Base-by-base conservation (phyloP, 1,284 basidiomycete species). In the Stereum hirsutum region DNA sequence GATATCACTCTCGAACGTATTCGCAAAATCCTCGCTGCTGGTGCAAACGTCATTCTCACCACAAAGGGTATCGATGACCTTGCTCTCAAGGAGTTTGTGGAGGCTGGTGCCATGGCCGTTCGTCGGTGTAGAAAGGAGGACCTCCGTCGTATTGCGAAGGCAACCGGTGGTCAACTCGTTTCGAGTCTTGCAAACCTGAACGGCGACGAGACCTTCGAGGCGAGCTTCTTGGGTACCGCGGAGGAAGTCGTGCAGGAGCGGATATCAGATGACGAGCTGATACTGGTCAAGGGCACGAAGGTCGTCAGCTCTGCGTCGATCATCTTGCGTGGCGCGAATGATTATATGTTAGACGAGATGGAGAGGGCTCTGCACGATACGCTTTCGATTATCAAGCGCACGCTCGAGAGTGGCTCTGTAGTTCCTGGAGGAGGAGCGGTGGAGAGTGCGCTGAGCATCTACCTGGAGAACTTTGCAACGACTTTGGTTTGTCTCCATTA, bases 291-390 rank as follows among this genome's bases (percentile, higher is more conserved):
- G 68, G 96, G 96, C 5, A 98, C 95, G 44, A 99, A 96, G 69
- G 85, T 93, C 27, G 94, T 98, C 60, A 94, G 70, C 68, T 94
- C 92, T 17, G 74, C 89, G 20, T 97, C 94, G 31, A 89, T 99
- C 58, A 81, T 99, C 47, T 70, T 99, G 49, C 81, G 96, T 46
- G 96, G 96, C 45, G 96, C 96, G 31, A 99, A 99, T 65, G 96
- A 99, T 66, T 99, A 97, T 64, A 91, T 99, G 86, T 70, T 99
- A 52, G 96, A 99, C 63, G 96, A 99, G 72, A 99, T 99, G 96
- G 96, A 99, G 69, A 75, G 96, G 27, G 83, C 92, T 1, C 65
- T 99, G 53, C 96, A 99, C 61, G 96, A 99, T 64, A 89, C 90
- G 1, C 66, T 99, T 45, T 94, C 87, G 33, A 81, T 98, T 54